Conservation (phyloP, 169 alveolate genomes). For the Plasmodium inui region DNA sequence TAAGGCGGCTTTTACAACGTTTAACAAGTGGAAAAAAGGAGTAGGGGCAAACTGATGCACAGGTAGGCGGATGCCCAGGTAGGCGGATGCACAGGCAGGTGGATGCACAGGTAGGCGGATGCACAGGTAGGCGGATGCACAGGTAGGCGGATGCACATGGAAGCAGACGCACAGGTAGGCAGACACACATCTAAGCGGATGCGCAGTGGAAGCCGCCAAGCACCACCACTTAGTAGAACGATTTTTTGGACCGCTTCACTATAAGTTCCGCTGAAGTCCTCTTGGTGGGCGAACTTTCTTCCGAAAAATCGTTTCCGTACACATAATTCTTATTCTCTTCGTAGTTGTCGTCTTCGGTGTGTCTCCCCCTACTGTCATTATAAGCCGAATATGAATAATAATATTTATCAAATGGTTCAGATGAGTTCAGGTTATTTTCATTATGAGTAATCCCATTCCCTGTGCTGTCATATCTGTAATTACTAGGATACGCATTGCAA, state of each 20-base stretch:
- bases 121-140: neutral
- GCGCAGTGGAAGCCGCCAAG: neutral
- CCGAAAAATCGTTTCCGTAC: slow-evolving; percentile 25
- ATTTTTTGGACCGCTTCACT: slow-evolving; percentile 14
- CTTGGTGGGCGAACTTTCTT: neutral
- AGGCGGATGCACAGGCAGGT: neutral
- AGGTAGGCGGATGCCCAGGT: neutral
- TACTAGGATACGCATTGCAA: slow-evolving; percentile 5
- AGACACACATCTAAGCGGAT: neutral
- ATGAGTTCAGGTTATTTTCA: neutral
- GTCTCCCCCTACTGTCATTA: slow-evolving; percentile 10
- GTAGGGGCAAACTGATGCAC: neutral
- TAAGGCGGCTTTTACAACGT: neutral
- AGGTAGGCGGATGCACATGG: neutral
- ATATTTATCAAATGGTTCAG: slow-evolving; percentile 22
- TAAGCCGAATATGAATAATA: slow-evolving; percentile 66
- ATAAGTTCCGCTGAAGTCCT: slow-evolving; percentile 47
- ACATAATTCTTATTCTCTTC: slow-evolving; percentile 43
- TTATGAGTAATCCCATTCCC: neutral
- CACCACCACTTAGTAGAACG: slow-evolving; percentile 12
- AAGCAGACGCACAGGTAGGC: neutral
- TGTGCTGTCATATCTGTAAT: neutral
- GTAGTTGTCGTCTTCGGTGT: neutral
- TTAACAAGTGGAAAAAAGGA: neutral
- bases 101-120: too few species aligned